These are phyloP conservation scores for Colletotrichum coccodes DNA, from an alignment of 2,329 filamentous ascomycete species.

Conservation along the genomic window DNA sequence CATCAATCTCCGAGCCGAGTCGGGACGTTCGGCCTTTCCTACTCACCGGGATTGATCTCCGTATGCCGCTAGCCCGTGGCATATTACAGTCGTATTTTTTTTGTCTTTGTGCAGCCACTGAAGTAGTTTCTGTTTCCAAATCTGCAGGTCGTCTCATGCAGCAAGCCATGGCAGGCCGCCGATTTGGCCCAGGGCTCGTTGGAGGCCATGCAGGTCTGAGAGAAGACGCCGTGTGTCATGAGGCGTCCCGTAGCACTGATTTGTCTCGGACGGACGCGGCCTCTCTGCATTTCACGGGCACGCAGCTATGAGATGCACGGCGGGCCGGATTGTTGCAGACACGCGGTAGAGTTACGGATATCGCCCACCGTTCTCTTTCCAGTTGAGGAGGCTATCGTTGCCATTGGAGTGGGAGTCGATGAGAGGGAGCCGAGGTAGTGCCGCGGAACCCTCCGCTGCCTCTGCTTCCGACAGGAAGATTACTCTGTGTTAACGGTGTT, in stretches of 20 bases:
- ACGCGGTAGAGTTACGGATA: neutral
- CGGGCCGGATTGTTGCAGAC: neutral
- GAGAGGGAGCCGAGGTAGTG: neutral
- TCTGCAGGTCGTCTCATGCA: constrained; percentile 27
- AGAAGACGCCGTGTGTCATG: neutral
- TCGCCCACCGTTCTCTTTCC: neutral
- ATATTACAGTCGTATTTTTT: neutral
- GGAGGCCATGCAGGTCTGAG: constrained; percentile 14
- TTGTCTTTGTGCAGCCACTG: neutral
- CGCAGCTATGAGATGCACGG: neutral
- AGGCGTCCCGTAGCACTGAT: constrained; percentile 8
- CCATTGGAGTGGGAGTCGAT: neutral
- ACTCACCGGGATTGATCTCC: neutral
- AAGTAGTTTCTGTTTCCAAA: constrained; percentile 26
- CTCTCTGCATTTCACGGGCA: neutral
- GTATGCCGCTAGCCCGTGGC: neutral
- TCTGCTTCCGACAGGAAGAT: neutral
- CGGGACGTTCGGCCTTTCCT: neutral
- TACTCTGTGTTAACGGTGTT: neutral
- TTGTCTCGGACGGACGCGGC: constrained; percentile 4
- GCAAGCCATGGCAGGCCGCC: constrained; percentile 10
- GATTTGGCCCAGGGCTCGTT: constrained; percentile 13
- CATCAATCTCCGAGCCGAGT: neutral
- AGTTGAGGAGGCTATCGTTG: neutral
- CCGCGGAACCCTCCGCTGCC: neutral